These are phyloP conservation scores for Drechslerella stenobrocha DNA, from an alignment of 2,329 filamentous ascomycete genomes.

Conservation along the genomic window DNA sequence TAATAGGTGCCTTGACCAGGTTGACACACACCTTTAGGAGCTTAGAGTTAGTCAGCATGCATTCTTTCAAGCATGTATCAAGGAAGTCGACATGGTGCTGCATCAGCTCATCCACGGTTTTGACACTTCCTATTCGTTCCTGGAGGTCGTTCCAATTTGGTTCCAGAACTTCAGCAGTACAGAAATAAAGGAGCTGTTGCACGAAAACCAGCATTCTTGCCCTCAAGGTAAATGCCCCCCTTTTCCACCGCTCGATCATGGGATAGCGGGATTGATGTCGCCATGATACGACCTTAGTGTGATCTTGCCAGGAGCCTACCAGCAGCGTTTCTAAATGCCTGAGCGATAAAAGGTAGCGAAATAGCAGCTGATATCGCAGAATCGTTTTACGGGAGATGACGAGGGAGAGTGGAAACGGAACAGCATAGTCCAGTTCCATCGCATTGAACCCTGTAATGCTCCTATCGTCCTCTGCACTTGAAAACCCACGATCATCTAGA, in stretches of 20 bases:
- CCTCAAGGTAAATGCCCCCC: constrained; percentile 84
- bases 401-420: constrained; percentile 91
- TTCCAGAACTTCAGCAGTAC: constrained; percentile 94
- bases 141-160: constrained; percentile 87
- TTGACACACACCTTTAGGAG: constrained; percentile 72
- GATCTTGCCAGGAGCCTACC: constrained; percentile 84
- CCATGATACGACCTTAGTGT: constrained; percentile 80
- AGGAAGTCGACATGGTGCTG: constrained; percentile 98
- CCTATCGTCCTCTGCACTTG: constrained; percentile 75
- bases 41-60: constrained; percentile 97
- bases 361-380: constrained; percentile 94
- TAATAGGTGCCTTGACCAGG: constrained; percentile 7
- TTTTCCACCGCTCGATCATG: constrained; percentile 86
- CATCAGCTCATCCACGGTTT: constrained; percentile 97
- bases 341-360: constrained; percentile 87
- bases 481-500: constrained; percentile 68
- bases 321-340: constrained; percentile 87
- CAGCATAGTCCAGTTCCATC: constrained; percentile 87
- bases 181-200: constrained; percentile 95
- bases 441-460: constrained; percentile 89
- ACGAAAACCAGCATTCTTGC: constrained; percentile 96
- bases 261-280: constrained; percentile 73
- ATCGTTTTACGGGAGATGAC: constrained; percentile 95
- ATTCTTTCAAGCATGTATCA: constrained; percentile 96
- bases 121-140: constrained; percentile 57